phyloP scores from a whole-genome alignment of 768 basidiomycete genomes.

The Lactifluus echinatus region DNA sequence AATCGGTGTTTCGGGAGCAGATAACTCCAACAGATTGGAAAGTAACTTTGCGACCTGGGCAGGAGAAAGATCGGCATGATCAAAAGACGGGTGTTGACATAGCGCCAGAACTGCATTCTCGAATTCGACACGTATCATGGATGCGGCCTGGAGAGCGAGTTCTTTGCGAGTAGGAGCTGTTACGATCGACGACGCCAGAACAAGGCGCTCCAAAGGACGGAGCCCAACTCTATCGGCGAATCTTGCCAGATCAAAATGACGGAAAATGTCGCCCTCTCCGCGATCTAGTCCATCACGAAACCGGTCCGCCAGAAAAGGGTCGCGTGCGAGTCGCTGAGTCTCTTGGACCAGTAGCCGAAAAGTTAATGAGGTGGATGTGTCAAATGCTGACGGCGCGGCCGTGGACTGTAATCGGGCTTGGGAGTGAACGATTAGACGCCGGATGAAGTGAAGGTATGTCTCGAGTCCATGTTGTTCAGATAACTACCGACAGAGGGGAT shows the following conservation, averaged over 20 bases:
- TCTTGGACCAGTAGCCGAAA: conserved; percentile 84
- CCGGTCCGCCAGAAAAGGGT: conserved; percentile 83
- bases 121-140: conserved; percentile 67
- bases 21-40: conserved; percentile 68
- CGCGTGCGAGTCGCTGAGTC: conserved; percentile 79
- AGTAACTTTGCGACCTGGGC: conserved; percentile 72
- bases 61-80: conserved; percentile 69
- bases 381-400: conserved; percentile 54
- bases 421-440: conserved; percentile 86
- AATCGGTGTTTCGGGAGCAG: conserved; percentile 57
- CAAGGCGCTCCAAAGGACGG: conserved; percentile 68
- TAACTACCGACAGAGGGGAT: conserved; percentile 45
- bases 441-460: conserved; percentile 96
- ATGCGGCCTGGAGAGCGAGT: conserved; percentile 48
- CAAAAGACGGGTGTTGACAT: conserved; percentile 74
- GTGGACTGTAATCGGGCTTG: conserved; percentile 58
- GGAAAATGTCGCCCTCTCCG: conserved; percentile 76
- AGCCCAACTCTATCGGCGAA: conserved; percentile 78
- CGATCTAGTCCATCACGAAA: conserved; percentile 87
- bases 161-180: conserved; percentile 55
- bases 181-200: conserved; percentile 68
- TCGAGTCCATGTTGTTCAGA: conserved; percentile 95
- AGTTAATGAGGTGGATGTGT: conserved; percentile 68
- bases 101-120: conserved; percentile 69
- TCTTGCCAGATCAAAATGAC: conserved; percentile 74